These are phyloP conservation scores for Chalara sp. DNA, from an alignment of 2,329 filamentous ascomycete species.

Conservation along the genomic window DNA sequence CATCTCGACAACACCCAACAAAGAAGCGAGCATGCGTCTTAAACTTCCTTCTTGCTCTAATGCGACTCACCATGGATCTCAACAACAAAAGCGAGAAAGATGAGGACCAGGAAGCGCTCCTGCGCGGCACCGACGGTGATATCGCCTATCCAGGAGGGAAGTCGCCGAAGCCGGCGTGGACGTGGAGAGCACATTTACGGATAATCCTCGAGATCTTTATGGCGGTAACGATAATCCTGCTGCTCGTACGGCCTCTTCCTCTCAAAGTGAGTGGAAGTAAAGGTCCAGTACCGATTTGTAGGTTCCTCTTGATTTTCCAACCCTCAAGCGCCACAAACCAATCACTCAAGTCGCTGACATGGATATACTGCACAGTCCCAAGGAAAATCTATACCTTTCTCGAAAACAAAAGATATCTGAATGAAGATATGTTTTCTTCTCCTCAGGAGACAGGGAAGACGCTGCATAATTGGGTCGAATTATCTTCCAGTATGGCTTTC, in stretches of 20 bases:
- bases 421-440: constrained; percentile 9
- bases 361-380: constrained; percentile 1
- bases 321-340: neutral
- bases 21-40: too few relatives aligned
- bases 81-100: too few relatives aligned
- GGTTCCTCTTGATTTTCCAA: neutral
- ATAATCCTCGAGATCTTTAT: constrained; percentile 6
- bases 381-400: constrained; percentile 4
- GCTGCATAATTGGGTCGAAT: constrained; percentile 11
- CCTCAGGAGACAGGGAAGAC: constrained; percentile 4
- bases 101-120: too few relatives aligned
- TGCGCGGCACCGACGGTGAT: too few relatives aligned
- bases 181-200: neutral
- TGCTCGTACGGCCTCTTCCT: neutral
- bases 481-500: constrained; percentile 6
- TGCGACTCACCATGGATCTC: too few relatives aligned
- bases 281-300: constrained; percentile 6
- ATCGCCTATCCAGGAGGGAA: too few relatives aligned
- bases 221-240: constrained; percentile 1
- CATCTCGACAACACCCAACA: too few relatives aligned
- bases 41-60: too few relatives aligned
- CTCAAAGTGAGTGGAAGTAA: neutral
- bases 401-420: constrained; percentile 6
- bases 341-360: neutral
- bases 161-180: neutral